phyloP scores from a whole-genome alignment of 352 stramenopile species.

The Pythium phragmitis region DNA sequence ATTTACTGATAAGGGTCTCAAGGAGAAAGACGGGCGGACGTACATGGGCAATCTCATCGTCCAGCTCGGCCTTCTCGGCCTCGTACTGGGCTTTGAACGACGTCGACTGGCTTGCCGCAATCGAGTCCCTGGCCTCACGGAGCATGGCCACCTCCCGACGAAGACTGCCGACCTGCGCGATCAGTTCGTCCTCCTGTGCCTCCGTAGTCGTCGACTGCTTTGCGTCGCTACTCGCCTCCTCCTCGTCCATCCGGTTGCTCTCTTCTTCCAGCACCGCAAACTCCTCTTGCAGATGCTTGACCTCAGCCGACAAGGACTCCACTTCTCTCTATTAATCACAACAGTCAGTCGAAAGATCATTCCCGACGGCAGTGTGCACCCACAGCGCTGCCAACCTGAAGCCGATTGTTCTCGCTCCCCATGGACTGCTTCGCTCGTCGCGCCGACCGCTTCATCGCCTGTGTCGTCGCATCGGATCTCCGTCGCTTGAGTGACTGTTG shows the following conservation, averaged over 20 bases:
- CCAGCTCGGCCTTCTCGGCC: conserved; percentile 52
- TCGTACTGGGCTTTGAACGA: conserved; percentile 71
- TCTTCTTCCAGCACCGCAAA: conserved; percentile 40
- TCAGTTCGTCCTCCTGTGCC: conserved; percentile 37
- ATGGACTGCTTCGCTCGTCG: conserved; percentile 26
- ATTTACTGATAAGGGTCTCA: neutral
- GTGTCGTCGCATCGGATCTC: conserved; percentile 28
- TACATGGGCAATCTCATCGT: conserved; percentile 63
- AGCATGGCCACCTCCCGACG: conserved; percentile 63
- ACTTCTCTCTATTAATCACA: conserved; percentile 28
- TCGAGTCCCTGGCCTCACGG: conserved; percentile 38
- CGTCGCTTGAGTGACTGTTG: conserved; percentile 33
- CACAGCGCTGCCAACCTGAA: conserved; percentile 25
- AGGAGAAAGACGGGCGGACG: neutral
- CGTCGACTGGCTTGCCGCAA: conserved; percentile 31
- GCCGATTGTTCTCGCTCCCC: conserved; percentile 29
- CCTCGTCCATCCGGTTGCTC: conserved; percentile 31
- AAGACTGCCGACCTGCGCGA: conserved; percentile 51
- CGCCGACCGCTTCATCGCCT: conserved; percentile 37
- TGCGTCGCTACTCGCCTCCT: conserved; percentile 3
- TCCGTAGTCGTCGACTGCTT: neutral
- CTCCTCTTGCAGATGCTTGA: conserved; percentile 51
- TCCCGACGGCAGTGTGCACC: neutral
- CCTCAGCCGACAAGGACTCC: conserved; percentile 43
- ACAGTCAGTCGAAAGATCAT: neutral